phyloP scores from a whole-genome alignment of 2,329 filamentous ascomycete genomes.

The Cercospora brassicicola region DNA sequence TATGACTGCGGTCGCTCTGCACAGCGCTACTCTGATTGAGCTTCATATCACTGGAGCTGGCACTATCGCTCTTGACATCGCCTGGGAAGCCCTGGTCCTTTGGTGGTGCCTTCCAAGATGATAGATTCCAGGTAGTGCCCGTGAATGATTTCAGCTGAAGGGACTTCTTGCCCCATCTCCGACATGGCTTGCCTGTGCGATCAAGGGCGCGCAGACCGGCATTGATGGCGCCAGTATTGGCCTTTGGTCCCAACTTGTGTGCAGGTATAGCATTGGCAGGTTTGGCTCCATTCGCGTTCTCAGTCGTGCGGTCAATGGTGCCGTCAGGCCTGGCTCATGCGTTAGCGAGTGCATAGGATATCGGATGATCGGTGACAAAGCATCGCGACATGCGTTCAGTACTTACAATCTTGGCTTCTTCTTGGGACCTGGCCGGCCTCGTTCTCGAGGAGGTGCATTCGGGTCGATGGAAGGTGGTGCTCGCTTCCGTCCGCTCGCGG shows the following conservation, averaged over 20 bases:
- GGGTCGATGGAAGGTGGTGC: conserved; percentile 52
- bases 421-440: conserved; percentile 88
- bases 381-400: background rate
- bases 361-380: background rate
- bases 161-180: conserved; percentile 81
- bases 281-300: conserved; percentile 16
- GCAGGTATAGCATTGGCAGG: conserved; percentile 42
- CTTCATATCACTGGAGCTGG: conserved; percentile 57
- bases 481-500: conserved; percentile 34
- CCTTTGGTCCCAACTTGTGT: conserved; percentile 92
- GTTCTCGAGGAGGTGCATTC: conserved; percentile 35
- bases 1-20: conserved; percentile 59
- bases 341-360: conserved; percentile 27
- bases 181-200: conserved; percentile 84
- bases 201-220: conserved; percentile 92
- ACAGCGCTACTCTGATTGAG: conserved; percentile 57
- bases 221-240: conserved; percentile 96
- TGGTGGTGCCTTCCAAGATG: conserved; percentile 75
- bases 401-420: conserved; percentile 94
- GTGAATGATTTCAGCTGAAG: conserved; percentile 92
- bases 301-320: conserved; percentile 44
- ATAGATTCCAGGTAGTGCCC: conserved; percentile 76
- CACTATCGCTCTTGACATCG: conserved; percentile 59
- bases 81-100: conserved; percentile 58
- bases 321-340: conserved; percentile 51